Evolutionary conservation across 345 rosid genomes (phyloP), one percentile per base, ranked within the genome.

Genomic region (Pugionium cornutum): DNA sequence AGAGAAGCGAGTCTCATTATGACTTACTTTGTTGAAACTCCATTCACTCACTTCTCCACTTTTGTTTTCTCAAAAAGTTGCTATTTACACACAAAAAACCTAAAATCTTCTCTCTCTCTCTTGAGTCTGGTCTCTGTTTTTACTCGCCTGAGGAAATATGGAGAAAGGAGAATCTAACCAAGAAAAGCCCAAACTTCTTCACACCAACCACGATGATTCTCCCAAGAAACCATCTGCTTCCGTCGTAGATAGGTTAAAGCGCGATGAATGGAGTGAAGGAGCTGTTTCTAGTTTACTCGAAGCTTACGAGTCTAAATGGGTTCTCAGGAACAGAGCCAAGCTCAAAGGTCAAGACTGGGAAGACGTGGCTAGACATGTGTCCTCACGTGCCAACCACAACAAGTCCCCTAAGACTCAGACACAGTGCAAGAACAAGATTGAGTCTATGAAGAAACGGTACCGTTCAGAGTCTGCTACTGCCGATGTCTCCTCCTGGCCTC

Each of bases 191-290:
- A n/a, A n/a, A n/a, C n/a, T n/a, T n/a, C n/a, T n/a, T n/a, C n/a
- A n/a, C n/a, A n/a, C n/a, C 78, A 43, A 60, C 45, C 57, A 52
- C 57, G 28, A 59, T 1, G 58, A 37, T 7, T 60, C 72, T 3
- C 29, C 4, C 1, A 72, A 66, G 72, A 72, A 72, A 67, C 59
- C 10, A 73, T 66, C 6, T 74, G 75, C 6, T 61, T 80, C 26
- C 43, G 78, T 10, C 7, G 79, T 80, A 0, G 97, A 89, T 26
- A 82, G 96, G 74, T 47, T 89, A 8, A 92, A 92, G 56, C 83
- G 97, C 5, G 98, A 92, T 66, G 98, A 92, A 50, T 92, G 97
- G 98, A 92, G 98, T 49, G 97, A 92, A 77, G 98, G 98, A 18
- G 98, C 97, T 0, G 98, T 92, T 11, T 86, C 97, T 0, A 77